Conservation (phyloP, 306 rosid genomes). For the Rosa rugosa region DNA sequence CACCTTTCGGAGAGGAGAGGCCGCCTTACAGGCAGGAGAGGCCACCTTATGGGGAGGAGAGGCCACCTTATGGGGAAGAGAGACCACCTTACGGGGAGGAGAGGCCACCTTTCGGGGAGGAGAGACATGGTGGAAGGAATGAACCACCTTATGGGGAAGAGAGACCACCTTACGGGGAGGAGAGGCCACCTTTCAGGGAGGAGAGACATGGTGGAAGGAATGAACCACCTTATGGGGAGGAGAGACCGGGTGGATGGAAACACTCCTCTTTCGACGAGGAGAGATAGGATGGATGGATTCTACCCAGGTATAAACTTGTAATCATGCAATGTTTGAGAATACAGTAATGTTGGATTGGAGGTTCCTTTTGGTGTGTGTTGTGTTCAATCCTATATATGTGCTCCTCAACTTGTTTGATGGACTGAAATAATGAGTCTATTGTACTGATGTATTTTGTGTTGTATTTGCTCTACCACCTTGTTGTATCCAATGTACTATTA, state of each 20-base stretch:
- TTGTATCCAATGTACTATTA: neutral
- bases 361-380: neutral
- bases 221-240: neutral
- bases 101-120: slow-evolving; percentile 5
- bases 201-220: neutral
- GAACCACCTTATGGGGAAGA: neutral
- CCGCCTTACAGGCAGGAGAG: neutral
- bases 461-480: neutral
- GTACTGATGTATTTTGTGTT: neutral
- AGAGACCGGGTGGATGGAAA: slow-evolving; percentile 54
- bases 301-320: neutral
- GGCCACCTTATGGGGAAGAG: slow-evolving; percentile 19
- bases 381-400: neutral
- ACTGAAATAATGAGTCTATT: neutral
- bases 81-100: slow-evolving; percentile 4
- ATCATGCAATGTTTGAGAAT: neutral
- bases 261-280: slow-evolving; percentile 33
- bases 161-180: neutral
- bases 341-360: neutral
- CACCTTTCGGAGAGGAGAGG: neutral
- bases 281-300: neutral
- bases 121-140: slow-evolving; percentile 30
- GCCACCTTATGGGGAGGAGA: neutral
- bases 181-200: neutral
- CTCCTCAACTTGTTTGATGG: slow-evolving; percentile 2